phyloP scores from a whole-genome alignment of 371 early-diverging fungal species.

The Lichtheimia corymbifera region DNA sequence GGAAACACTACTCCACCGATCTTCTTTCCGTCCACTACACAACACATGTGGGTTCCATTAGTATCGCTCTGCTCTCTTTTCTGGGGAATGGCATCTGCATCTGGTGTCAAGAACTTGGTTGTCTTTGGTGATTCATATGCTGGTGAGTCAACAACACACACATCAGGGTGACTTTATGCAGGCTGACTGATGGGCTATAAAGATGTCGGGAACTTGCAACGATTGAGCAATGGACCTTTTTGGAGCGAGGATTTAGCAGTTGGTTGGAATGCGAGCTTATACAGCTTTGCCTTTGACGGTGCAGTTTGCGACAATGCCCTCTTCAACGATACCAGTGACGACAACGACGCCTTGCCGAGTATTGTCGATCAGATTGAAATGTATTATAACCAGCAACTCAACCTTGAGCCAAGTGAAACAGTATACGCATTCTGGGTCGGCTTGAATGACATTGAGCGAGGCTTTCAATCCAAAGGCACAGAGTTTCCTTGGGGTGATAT shows the following conservation, averaged over 20 bases:
- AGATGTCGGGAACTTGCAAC: conserved; percentile 41
- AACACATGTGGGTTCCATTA: too few relatives aligned
- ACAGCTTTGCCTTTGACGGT: conserved; percentile 48
- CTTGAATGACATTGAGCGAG: conserved; percentile 35
- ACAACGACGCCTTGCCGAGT: conserved; percentile 25
- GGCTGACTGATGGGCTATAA: neutral
- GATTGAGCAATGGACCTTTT: conserved; percentile 48
- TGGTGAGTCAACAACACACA: conserved; percentile 3
- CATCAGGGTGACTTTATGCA: neutral
- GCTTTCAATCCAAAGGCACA: conserved; percentile 9
- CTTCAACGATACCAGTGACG: conserved; percentile 12
- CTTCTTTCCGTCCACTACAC: too few relatives aligned
- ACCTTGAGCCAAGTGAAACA: conserved; percentile 37
- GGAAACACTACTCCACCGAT: too few relatives aligned
- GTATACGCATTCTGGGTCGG: conserved; percentile 46
- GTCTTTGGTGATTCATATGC: conserved; percentile 56
- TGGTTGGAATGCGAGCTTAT: conserved; percentile 42
- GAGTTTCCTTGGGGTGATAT: conserved; percentile 12
- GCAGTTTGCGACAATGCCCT: conserved; percentile 36
- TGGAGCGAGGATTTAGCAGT: conserved; percentile 48
- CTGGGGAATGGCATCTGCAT: conserved; percentile 3
- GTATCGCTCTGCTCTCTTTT: neutral
- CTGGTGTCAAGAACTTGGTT: conserved; percentile 34
- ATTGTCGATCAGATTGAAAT: conserved; percentile 47
- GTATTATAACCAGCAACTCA: conserved; percentile 37